Evolutionary conservation across 2,329 filamentous ascomycete species (phyloP).

Genomic region (Cadophora sp.): DNA sequence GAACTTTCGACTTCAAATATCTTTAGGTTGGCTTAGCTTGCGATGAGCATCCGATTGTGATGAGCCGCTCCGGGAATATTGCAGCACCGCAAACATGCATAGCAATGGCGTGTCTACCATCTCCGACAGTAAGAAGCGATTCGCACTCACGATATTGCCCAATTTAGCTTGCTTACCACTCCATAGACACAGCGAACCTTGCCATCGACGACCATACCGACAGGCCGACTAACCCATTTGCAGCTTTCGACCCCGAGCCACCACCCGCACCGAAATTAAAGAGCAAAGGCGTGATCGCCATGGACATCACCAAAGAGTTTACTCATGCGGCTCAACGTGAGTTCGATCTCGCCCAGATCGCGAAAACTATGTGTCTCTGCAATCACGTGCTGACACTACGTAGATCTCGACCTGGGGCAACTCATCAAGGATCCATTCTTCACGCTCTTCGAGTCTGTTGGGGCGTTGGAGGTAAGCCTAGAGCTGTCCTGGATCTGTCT

Average conservation of each 20-base stretch:
- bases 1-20: conserved; percentile 23
- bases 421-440: conserved; percentile 94
- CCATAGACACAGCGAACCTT: conserved; percentile 39
- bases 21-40: not conserved
- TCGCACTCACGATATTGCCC: not conserved
- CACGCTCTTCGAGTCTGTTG: conserved; percentile 92
- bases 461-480: conserved; percentile 72
- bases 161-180: conserved; percentile 27
- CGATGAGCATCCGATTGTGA: not conserved
- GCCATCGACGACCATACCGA: conserved; percentile 39
- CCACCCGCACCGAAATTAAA: conserved; percentile 43
- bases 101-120: conserved; percentile 35
- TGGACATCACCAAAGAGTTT: conserved; percentile 66
- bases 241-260: conserved; percentile 38
- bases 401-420: conserved; percentile 79
- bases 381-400: conserved; percentile 38
- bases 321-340: conserved; percentile 58
- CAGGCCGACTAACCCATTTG: conserved; percentile 34
- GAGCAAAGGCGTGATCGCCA: conserved; percentile 57
- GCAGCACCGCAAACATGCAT: conserved; percentile 34
- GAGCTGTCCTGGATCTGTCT: conserved; percentile 70
- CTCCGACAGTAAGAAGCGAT: conserved; percentile 34
- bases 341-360: conserved; percentile 37
- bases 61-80: not conserved
- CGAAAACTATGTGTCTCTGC: not conserved